phyloP scores from a whole-genome alignment of 208 protist genomes.

The Leishmania lainsoni region DNA sequence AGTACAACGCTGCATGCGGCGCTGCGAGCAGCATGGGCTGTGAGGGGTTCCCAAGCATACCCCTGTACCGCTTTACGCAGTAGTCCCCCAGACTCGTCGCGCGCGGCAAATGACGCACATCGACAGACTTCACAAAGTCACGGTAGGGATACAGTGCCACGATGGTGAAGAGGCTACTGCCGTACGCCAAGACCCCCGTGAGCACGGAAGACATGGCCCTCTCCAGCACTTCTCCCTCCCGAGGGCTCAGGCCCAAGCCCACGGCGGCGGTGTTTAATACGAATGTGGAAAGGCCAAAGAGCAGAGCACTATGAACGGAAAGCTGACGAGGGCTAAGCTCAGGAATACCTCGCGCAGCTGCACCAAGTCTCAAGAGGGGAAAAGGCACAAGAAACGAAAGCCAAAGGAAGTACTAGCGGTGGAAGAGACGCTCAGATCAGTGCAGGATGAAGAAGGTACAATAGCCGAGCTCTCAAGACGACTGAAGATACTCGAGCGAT shows the following conservation, averaged over 20 bases:
- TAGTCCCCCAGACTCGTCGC: constrained; percentile 47
- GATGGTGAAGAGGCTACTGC: constrained; percentile 54
- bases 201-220: constrained; percentile 41
- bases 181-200: constrained; percentile 62
- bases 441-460: neutral
- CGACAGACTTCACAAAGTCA: constrained; percentile 77
- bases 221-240: neutral
- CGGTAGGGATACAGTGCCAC: constrained; percentile 86
- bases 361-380: neutral
- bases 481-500: neutral
- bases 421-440: neutral
- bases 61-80: constrained; percentile 66
- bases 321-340: neutral
- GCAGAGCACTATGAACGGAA: neutral
- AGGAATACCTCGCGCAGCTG: neutral
- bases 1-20: constrained; percentile 71
- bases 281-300: neutral
- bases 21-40: constrained; percentile 80
- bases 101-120: constrained; percentile 20
- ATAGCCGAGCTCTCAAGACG: neutral
- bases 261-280: neutral
- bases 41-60: constrained; percentile 77
- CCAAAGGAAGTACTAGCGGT: neutral
- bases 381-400: neutral
- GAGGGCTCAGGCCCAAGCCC: neutral